These are phyloP conservation scores for Fragaria nilgerrensis DNA, from an alignment of 306 rosid species.

Conservation along the genomic window DNA sequence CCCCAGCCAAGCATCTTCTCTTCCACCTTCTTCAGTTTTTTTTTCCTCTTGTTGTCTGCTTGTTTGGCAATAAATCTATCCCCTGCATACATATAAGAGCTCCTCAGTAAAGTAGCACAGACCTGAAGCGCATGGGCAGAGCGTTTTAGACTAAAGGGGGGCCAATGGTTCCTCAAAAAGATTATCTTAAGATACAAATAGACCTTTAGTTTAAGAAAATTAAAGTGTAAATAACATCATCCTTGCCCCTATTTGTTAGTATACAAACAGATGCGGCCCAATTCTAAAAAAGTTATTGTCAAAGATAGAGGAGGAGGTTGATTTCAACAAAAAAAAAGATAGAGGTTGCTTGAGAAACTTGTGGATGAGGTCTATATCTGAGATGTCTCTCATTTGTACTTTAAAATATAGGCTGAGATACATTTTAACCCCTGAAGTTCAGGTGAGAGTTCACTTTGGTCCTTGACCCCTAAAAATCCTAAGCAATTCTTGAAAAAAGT, in stretches of 20 bases:
- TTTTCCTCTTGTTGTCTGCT: constrained; percentile 85
- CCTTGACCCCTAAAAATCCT: not conserved
- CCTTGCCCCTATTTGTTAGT: not conserved
- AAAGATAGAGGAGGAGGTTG: not conserved
- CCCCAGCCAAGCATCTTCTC: constrained; percentile 99
- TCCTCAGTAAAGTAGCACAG: constrained; percentile 18
- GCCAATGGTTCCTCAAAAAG: not conserved
- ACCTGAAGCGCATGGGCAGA: not conserved
- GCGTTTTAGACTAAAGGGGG: not conserved
- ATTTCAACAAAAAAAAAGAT: too few relatives aligned
- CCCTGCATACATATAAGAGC: constrained; percentile 51
- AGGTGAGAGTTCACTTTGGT: not conserved
- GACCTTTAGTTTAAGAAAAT: not conserved
- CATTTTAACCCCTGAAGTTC: not conserved
- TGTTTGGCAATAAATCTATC: constrained; percentile 75
- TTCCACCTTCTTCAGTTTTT: constrained; percentile 81
- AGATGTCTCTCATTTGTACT: constrained; percentile 1
- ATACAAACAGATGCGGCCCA: not conserved
- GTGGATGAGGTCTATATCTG: not conserved
- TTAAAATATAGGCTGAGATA: not conserved
- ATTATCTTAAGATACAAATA: not conserved
- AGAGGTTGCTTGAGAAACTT: not conserved
- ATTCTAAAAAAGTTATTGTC: not conserved
- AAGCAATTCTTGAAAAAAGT: not conserved
- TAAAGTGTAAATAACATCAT: not conserved